Evolutionary conservation across 148 eudicot species (phyloP), one percentile per base, ranked within the genome.

Genomic region (Polygonum aviculare): DNA sequence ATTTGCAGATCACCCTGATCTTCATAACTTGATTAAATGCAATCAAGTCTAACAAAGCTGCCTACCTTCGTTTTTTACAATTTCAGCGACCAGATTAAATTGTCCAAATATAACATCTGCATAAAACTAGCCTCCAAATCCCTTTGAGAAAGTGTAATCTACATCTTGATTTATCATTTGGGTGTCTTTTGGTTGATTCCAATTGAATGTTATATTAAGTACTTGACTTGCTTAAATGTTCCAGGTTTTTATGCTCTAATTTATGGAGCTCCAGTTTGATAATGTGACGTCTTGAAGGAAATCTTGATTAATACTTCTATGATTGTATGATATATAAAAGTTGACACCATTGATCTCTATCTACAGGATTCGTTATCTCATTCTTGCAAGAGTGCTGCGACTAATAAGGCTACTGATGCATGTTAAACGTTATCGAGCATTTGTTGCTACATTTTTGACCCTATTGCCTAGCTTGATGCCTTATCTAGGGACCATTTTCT

Each of bases 381-480:
- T 93, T 79, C 91, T 96, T 73, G 98, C 98, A 65, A 90, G 99
- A 86, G 87, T 96, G 87, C 79, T 96, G 79, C 83, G 99, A 69
- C 76, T 96, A 74, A 87, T 89, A 74, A 91, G 99, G 85, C 84
- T 96, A 67, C 79, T 93, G 85, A 89, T 96, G 97, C 90, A 84
- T 78, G 93, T 96, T 79, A 75, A 83, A 74, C 90, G 86, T 40
- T 96, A 89, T 81, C 87, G 98, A 69, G 98, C 97, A 73, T 96
- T 93, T 83, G 85, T 96, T 84, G 94, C 99, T 11, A 96, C 99
- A 76, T 96, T 96, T 76, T 83, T 90, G 73, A 89, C 94, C 75
- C 90, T 96, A n/a, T 76, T 96, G 73, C 99, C 99, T 50, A 96
- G 99, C 84, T 83, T 96, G 79, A 96, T 96, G 99, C 99, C 99